phyloP scores from a whole-genome alignment of 345 rosid species.

The Eucalyptus pauciflora region DNA sequence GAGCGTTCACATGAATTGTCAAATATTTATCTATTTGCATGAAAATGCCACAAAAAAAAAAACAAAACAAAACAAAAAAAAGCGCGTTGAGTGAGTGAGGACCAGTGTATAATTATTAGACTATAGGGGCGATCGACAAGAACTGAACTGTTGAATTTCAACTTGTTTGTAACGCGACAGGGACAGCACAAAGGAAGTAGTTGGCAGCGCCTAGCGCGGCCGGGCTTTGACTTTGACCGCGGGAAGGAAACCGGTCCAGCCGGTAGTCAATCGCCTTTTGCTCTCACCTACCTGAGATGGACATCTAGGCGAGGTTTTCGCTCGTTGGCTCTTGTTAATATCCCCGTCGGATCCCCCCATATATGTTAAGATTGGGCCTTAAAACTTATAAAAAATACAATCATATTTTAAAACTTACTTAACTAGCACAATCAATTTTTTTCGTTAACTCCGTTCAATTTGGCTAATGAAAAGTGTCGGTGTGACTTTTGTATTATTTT shows the following conservation, averaged over 20 bases:
- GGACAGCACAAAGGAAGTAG: background rate
- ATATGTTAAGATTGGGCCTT: fast-evolving
- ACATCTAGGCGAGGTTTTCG: background rate
- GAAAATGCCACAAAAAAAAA: background rate
- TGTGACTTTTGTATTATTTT: no score
- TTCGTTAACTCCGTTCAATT: fast-evolving
- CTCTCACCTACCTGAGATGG: background rate
- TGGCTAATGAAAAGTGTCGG: fast-evolving
- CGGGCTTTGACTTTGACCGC: background rate
- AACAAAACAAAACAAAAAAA: background rate
- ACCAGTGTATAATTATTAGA: background rate
- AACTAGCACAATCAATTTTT: no score
- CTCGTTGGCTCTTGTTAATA: background rate
- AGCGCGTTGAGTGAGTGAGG: background rate
- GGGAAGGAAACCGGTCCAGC: background rate
- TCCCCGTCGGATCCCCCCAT: background rate
- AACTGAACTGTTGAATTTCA: background rate
- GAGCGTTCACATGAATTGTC: background rate
- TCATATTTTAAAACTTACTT: no score
- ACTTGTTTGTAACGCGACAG: background rate
- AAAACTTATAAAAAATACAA: no score
- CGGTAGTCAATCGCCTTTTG: background rate
- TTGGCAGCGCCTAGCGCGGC: background rate
- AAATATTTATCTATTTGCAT: background rate
- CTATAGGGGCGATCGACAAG: background rate